Evolutionary conservation across 345 rosid genomes (phyloP), one percentile per base, ranked within the genome.

Genomic region (Ricinus communis): DNA sequence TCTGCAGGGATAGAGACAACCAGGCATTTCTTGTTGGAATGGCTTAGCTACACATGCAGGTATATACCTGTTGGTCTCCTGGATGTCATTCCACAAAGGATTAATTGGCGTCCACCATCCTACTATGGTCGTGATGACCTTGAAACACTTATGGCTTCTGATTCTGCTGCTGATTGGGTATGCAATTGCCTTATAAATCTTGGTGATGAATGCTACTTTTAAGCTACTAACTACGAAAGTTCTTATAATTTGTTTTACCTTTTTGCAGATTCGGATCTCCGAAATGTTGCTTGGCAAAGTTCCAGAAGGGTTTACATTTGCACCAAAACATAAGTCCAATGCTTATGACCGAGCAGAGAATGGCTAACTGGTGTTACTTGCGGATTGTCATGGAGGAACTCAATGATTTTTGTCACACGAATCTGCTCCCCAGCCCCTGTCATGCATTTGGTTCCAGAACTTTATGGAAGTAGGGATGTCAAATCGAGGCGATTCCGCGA

Each of bases 111-210:
- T 0, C 90, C 92, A 2, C 99, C 99, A 46, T 88, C 96, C 36
- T 95, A 87, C 77, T 87, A 69, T 66, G 93, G 99, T 33, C 96
- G 97, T 41, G 90, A 95, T 80, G 99, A 95, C 76, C 97, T 92
- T n/a, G 97, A 95, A 79, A 90, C 99, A 27, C 79, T 89, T 28
- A 88, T 94, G 97, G 90, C 91, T 43, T 94, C 97, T 62, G 97
- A 92, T 69, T 90, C 97, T 68, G 99, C 97, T 3, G 96, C 93
- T 74, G 97, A 95, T 72, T 95, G 97, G 97, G 97, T 95, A 83
- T 62, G 79, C 46, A 28, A 13, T 30, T 69, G 46, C 55, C 55
- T 69, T 63, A 41, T 55, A 43, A 1, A 10, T 14, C 47, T 38
- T 51, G 24, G 14, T 65, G 13, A 61, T 22, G 18, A 6, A 31